Evolutionary conservation across 73 alveolate species (phyloP), one percentile per base, ranked within the genome.

Genomic region (Paramecium sonneborni): DNA sequence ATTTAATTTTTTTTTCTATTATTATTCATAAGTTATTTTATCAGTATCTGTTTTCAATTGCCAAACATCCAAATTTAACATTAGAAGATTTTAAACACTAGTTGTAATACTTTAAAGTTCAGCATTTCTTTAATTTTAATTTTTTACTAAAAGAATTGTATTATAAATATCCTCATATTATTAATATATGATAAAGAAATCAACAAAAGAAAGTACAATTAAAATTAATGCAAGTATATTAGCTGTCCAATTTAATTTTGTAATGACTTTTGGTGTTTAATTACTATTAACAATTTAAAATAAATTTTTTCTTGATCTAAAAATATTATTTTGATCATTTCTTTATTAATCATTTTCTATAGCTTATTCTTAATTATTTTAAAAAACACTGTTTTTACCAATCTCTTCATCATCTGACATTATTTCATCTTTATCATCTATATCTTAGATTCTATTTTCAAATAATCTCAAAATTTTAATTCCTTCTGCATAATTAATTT

Each of bases 401-500:
- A 37, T 37, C 44, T 34, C 67, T 21, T 74, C 87, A 34, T 74
- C 87, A 12, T 74, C 87, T 74, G 56, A 34, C 56, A 39, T 37
- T 35, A 74, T 74, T 0, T 32, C 39, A n/a, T 37, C 56, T 11
- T 23, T 74, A 37, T 74, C 87, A 74, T 74, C 87, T 37, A 74
- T 74, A 37, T 74, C 87, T n/a, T 74, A 39, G 18, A 74, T 35
- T 21, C 87, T 74, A 37, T 74, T 74, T 28, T 74, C 87, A 39
- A 37, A 34, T 18, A 74, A 74, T 74, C 87, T 28, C 37, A 74
- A 37, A 30, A 39, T 74, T 18, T 39, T 74, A 10, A 74, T 74
- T 9, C 87, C 87, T 74, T 74, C 87, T 28, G 68, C 87, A 74
- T 74, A 74, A 37, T 74, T 74, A n/a, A 74, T 39, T 18, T 74